Conservation (phyloP, 306 rosid genomes). For the Castanopsis chinensis region DNA sequence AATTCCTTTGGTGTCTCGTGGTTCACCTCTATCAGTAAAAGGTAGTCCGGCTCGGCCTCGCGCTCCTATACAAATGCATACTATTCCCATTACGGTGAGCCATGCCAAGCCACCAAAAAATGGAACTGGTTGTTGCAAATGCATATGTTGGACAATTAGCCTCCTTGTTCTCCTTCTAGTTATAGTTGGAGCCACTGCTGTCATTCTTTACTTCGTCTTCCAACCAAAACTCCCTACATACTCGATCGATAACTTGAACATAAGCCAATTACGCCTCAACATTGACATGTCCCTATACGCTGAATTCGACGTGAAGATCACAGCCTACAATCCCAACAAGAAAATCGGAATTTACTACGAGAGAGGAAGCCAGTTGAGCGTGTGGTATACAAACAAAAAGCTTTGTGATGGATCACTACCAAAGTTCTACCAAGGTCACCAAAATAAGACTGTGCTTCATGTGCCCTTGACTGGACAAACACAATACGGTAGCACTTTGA, state of each 20-base stretch:
- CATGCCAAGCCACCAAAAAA: slow-evolving; percentile 31
- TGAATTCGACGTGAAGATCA: slow-evolving; percentile 69
- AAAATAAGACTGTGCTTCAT: slow-evolving; percentile 59
- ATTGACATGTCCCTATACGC: slow-evolving; percentile 71
- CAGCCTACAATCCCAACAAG: slow-evolving; percentile 71
- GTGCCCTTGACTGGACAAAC: slow-evolving; percentile 73
- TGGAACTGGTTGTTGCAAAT: slow-evolving; percentile 54
- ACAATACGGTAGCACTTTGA: slow-evolving; percentile 59
- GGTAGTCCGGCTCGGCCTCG: slow-evolving; percentile 27
- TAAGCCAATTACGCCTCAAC: slow-evolving; percentile 62
- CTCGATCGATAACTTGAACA: slow-evolving; percentile 61
- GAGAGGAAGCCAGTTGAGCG: slow-evolving; percentile 69
- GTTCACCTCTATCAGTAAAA: slow-evolving; percentile 40
- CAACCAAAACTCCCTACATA: slow-evolving; percentile 76
- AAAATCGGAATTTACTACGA: slow-evolving; percentile 86
- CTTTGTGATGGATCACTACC: slow-evolving; percentile 83
- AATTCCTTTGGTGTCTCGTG: slow-evolving; percentile 34
- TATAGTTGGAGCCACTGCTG: slow-evolving; percentile 55
- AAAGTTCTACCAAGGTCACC: slow-evolving; percentile 82
- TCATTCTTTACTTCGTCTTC: slow-evolving; percentile 66
- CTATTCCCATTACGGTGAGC: slow-evolving; percentile 16
- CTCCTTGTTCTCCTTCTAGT: slow-evolving; percentile 45
- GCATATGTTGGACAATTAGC: slow-evolving; percentile 60
- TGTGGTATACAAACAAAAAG: slow-evolving; percentile 59
- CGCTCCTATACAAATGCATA: slow-evolving; percentile 21